phyloP scores from a whole-genome alignment of 2,329 filamentous ascomycete genomes.

The Pochonia chlamydosporia region DNA sequence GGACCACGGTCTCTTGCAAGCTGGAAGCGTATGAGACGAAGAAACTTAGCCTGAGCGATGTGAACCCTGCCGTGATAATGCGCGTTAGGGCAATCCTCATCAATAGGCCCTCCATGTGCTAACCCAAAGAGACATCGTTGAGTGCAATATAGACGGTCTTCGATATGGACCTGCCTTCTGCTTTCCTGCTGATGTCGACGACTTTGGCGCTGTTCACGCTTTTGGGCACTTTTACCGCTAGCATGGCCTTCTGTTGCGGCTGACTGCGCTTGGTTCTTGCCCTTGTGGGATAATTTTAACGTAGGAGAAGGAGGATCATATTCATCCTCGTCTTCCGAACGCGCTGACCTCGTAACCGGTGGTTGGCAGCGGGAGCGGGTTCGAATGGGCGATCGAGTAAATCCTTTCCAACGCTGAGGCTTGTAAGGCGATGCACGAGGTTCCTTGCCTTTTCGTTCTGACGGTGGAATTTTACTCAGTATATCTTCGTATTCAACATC shows the following conservation, averaged over 20 bases:
- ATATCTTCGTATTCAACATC: constrained; percentile 26
- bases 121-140: constrained; percentile 7
- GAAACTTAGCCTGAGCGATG: constrained; percentile 20
- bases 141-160: constrained; percentile 4
- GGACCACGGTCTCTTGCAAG: constrained; percentile 22
- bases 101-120: not conserved
- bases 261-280: not conserved
- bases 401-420: constrained; percentile 21
- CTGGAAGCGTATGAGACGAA: constrained; percentile 19
- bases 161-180: not conserved
- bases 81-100: constrained; percentile 6
- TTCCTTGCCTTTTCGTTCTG: constrained; percentile 14
- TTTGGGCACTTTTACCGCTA: too few species aligned
- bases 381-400: constrained; percentile 21
- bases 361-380: constrained; percentile 2
- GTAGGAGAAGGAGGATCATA: constrained; percentile 5
- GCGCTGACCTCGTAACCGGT: not conserved
- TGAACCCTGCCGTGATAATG: constrained; percentile 17
- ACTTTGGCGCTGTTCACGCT: not conserved
- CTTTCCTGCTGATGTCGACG: not conserved
- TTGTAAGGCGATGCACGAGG: constrained; percentile 17
- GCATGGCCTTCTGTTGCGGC: not conserved
- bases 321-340: not conserved
- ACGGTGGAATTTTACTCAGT: constrained; percentile 17
- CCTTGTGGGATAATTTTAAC: not conserved